Evolutionary conservation across 2,329 filamentous ascomycete genomes (phyloP), one percentile per base, ranked within the genome.

Genomic region (Ilyonectria mors-panacis): DNA sequence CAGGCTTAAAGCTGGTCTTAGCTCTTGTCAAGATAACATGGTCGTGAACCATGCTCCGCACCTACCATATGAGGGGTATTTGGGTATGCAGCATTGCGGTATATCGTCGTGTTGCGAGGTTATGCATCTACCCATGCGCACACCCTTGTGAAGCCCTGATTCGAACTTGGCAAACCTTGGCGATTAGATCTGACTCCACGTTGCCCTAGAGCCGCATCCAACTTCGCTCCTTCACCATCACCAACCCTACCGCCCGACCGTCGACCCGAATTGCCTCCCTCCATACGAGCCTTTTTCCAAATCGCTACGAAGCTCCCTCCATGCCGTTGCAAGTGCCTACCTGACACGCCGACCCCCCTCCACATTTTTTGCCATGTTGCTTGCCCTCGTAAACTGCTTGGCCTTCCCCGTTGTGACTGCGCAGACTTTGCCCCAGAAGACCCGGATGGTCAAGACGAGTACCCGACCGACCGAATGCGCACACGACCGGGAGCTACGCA

Each of bases 191-290:
- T 65, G 61, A 60, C 68, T 54, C 70, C 63, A 66, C 45, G 59
- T 66, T 44, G 45, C 53, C 26, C 37, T 51, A n/a, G 56, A 71
- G 65, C 60, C 68, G 62, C 60, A 65, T 44, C 15, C 65, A 68
- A 70, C 62, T 63, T 68, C 50, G 54, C 47, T 73, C 70, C 65
- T 70, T 54, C 73, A 75, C 65, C 73, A 73, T 74, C 71, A 56
- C 23, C 51, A 44, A 35, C 26, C 6, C 15, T 45, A 19, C 6
- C 10, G 6, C 28, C 37, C 45, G 19, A 39, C 13, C 45, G 19
- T 23, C 13, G 6, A 17, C 15, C 19, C 30, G 19, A 48, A 58
- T 23, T 6, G 6, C 21, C 15, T 48, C 30, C 30, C 56, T n/a
- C 54, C 15, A 42, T n/a, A 8, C 17, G 23, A 56, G 5, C 44